These are phyloP conservation scores for Lavandula angustifolia DNA, from an alignment of 257 asterid genomes.

Conservation along the genomic window DNA sequence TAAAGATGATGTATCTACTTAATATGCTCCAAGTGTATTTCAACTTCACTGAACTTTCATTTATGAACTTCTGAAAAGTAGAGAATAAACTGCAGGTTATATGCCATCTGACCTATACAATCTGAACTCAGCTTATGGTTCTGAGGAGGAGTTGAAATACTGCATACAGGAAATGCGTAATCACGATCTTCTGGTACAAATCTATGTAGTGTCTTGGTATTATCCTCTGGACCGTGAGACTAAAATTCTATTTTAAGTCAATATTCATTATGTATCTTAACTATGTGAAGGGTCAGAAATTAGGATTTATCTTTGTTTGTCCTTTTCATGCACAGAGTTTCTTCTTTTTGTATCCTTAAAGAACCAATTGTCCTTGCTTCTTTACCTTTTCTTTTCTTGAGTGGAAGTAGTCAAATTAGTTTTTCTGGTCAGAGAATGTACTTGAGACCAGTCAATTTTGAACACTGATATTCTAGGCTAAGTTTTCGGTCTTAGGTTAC, in stretches of 20 bases:
- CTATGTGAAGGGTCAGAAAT: background rate
- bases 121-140: slow-evolving; percentile 25
- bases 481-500: background rate
- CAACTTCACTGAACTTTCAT: background rate
- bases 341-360: background rate
- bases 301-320: slow-evolving; percentile 5
- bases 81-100: slow-evolving; percentile 18
- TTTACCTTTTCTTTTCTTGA: background rate
- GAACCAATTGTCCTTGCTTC: background rate
- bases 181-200: slow-evolving; percentile 28
- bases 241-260: slow-evolving; percentile 1
- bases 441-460: background rate
- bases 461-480: background rate
- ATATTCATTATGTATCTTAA: background rate
- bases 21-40: background rate
- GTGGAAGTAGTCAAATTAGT: slow-evolving; percentile 1
- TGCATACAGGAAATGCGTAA: slow-evolving; percentile 29
- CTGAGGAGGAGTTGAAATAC: slow-evolving; percentile 22
- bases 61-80: slow-evolving; percentile 9
- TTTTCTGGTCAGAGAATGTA: background rate
- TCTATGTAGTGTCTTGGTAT: slow-evolving; percentile 7
- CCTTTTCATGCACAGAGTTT: background rate
- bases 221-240: slow-evolving; percentile 5
- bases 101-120: slow-evolving; percentile 32
- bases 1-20: background rate